phyloP scores from a whole-genome alignment of 805 yeast genomes.

The Saitoella complicata region DNA sequence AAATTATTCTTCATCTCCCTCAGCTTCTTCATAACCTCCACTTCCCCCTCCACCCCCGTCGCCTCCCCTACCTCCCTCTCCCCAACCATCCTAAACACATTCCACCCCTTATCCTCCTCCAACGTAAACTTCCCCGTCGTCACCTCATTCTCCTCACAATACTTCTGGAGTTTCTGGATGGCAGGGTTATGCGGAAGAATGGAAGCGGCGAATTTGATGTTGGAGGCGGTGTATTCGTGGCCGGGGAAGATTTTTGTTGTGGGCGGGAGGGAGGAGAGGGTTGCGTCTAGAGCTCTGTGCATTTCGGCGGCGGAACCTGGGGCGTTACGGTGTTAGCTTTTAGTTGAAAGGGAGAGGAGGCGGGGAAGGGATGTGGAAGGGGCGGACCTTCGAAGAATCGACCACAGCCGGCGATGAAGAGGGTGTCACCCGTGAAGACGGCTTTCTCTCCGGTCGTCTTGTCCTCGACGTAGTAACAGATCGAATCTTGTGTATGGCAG shows the following conservation, averaged over 20 bases:
- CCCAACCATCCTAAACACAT: constrained; percentile 67
- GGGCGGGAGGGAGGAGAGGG: constrained; percentile 43
- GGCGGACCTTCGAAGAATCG: constrained; percentile 75
- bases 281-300: constrained; percentile 48
- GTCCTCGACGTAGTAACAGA: constrained; percentile 70
- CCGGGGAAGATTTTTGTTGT: constrained; percentile 79
- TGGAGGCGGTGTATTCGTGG: constrained; percentile 82
- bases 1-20: constrained; percentile 56
- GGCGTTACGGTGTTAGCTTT: too few relatives aligned
- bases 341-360: too few relatives aligned
- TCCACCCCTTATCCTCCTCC: constrained; percentile 61
- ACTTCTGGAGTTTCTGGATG: constrained; percentile 37
- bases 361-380: too few relatives aligned
- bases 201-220: constrained; percentile 59
- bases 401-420: constrained; percentile 91
- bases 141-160: constrained; percentile 37
- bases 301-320: constrained; percentile 45
- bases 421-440: constrained; percentile 90
- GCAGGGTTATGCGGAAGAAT: constrained; percentile 36
- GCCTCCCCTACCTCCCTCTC: constrained; percentile 48
- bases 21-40: constrained; percentile 52
- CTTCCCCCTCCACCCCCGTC: constrained; percentile 35
- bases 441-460: constrained; percentile 44
- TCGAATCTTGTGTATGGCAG: constrained; percentile 93
- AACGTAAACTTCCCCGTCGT: constrained; percentile 82